phyloP scores from a whole-genome alignment of 805 yeast species.

The Pichia insulana region DNA sequence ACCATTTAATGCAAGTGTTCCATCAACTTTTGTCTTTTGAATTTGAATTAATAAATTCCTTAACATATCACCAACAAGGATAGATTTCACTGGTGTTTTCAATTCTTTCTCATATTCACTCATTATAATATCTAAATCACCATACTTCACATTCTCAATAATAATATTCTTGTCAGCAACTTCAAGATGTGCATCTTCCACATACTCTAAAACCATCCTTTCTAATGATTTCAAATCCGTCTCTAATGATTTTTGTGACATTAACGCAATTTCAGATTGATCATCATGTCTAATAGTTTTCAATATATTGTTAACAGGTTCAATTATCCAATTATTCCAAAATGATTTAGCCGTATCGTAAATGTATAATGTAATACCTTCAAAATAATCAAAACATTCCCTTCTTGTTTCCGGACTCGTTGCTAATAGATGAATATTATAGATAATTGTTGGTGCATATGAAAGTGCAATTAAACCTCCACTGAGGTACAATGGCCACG shows the following conservation, averaged over 20 bases:
- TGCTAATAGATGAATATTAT: conserved; percentile 37
- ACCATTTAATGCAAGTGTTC: conserved; percentile 81
- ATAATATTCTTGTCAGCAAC: conserved; percentile 23
- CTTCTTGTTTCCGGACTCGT: conserved; percentile 43
- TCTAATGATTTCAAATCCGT: conserved; percentile 76
- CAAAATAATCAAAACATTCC: conserved; percentile 26
- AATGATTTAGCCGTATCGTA: conserved; percentile 61
- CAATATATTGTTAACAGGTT: conserved; percentile 64
- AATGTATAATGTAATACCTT: conserved; percentile 52
- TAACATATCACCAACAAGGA: conserved; percentile 60
- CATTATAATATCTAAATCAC: conserved; percentile 76
- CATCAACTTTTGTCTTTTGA: conserved; percentile 96
- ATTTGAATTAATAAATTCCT: conserved; percentile 79
- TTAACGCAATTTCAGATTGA: conserved; percentile 59
- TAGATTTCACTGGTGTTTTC: conserved; percentile 54
- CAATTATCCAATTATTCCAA: conserved; percentile 73
- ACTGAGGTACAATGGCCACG: conserved; percentile 9
- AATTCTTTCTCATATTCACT: conserved; percentile 71
- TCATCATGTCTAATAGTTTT: conserved; percentile 82
- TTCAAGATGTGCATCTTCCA: conserved; percentile 28
- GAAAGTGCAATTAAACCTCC: conserved; percentile 18
- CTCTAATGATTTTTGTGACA: conserved; percentile 68
- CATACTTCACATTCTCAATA: conserved; percentile 46
- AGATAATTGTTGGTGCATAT: conserved; percentile 38
- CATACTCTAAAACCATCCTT: conserved; percentile 78